Evolutionary conservation across 2,329 filamentous ascomycete genomes (phyloP).

Genomic region (Colletotrichum liriopes): DNA sequence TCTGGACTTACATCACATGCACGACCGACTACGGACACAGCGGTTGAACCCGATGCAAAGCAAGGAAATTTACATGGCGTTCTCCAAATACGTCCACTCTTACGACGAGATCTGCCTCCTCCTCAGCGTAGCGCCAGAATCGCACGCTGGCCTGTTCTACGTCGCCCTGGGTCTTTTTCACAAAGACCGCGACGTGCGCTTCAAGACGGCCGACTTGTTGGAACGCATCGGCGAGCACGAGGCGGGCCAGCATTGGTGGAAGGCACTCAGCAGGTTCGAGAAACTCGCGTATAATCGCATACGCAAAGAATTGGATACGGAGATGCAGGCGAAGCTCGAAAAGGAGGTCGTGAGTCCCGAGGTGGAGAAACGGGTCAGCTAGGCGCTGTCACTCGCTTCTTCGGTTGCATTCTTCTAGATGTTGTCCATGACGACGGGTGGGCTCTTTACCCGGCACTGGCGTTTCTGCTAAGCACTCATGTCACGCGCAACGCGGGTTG

Average conservation of each 20-base stretch:
- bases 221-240: slow-evolving; percentile 89
- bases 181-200: slow-evolving; percentile 83
- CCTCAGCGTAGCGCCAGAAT: slow-evolving; percentile 86
- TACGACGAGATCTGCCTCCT: slow-evolving; percentile 91
- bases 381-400: slow-evolving; percentile 41
- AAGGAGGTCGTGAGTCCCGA: slow-evolving; percentile 59
- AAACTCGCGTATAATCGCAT: slow-evolving; percentile 89
- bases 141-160: slow-evolving; percentile 91
- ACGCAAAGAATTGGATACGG: slow-evolving; percentile 74
- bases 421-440: slow-evolving; percentile 25
- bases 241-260: slow-evolving; percentile 95
- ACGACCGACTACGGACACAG: slow-evolving; percentile 89
- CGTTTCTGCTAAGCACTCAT: slow-evolving; percentile 8
- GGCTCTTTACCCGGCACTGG: slow-evolving; percentile 19
- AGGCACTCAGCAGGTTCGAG: slow-evolving; percentile 86
- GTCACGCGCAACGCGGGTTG: slow-evolving; percentile 3
- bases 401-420: slow-evolving; percentile 33
- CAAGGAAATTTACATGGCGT: slow-evolving; percentile 87
- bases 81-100: slow-evolving; percentile 81
- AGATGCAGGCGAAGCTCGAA: slow-evolving; percentile 63
- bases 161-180: slow-evolving; percentile 93
- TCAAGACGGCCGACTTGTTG: slow-evolving; percentile 83
- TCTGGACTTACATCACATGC: slow-evolving; percentile 92
- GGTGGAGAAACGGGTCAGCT: slow-evolving; percentile 67
- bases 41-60: slow-evolving; percentile 83